Conservation (phyloP, 139 green algal species). For the Chlorokybus atmophyticus region DNA sequence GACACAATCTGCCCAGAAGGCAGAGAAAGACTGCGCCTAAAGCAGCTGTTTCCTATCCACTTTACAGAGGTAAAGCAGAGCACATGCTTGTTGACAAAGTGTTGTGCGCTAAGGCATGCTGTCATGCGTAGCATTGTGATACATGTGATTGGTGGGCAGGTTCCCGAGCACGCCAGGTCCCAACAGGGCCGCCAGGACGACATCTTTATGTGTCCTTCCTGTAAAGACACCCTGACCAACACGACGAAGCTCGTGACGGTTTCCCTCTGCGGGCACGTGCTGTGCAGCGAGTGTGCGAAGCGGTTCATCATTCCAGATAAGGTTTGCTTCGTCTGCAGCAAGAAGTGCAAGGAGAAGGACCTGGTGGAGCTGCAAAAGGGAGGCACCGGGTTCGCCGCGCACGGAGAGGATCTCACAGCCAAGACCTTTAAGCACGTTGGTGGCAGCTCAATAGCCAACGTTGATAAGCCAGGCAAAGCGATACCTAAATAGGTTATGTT, state of each 20-base stretch:
- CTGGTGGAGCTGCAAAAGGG: constrained; percentile 21
- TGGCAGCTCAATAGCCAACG: too few relatives aligned
- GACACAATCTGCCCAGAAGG: constrained; percentile 24
- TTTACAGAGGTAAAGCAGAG: constrained; percentile 10
- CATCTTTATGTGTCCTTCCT: constrained; percentile 19
- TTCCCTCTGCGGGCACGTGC: constrained; percentile 18
- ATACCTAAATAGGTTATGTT: too few relatives aligned
- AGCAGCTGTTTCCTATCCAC: constrained; percentile 25
- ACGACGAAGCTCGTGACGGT: constrained; percentile 10
- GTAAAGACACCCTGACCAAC: constrained; percentile 18
- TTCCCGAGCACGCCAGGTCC: background rate
- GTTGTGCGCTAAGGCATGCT: background rate
- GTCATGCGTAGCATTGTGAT: too few relatives aligned
- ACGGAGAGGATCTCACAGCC: constrained; percentile 12
- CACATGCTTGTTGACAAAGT: background rate
- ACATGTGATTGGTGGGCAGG: background rate
- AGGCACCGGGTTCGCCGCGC: constrained; percentile 21
- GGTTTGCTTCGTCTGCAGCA: constrained; percentile 13
- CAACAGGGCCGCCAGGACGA: background rate
- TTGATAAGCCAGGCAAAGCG: too few relatives aligned
- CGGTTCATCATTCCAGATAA: constrained; percentile 17
- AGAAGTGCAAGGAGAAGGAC: constrained; percentile 13
- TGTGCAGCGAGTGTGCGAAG: constrained; percentile 18
- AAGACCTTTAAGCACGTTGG: too few relatives aligned
- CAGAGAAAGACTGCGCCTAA: constrained; percentile 28